A percentile compares a stretch with the other conserved stretches of the same genome.
Evolutionary conservation across 768 basidiomycete species (phyloP).

Genomic region (Pleurotus tuoliensis): DNA sequence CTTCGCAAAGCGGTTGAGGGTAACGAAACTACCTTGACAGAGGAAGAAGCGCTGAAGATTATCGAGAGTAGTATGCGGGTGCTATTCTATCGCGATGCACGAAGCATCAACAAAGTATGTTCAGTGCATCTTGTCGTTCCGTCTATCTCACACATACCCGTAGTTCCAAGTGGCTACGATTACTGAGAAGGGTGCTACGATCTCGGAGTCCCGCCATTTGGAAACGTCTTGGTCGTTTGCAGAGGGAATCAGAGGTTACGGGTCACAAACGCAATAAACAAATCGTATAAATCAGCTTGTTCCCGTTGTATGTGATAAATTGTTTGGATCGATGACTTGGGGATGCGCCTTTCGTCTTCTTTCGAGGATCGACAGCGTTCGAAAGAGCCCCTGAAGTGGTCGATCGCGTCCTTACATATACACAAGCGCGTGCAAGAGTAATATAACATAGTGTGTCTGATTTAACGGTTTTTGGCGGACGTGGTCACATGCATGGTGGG

Average conservation of each 20-base stretch:
- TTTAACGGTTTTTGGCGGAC: too few species aligned
- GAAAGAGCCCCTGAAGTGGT: too few species aligned
- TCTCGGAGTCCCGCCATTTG: conserved; percentile 74
- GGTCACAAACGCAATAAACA: conserved; percentile 79
- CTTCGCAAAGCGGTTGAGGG: conserved; percentile 90
- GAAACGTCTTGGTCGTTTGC: conserved; percentile 91
- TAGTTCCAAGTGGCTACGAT: conserved; percentile 96
- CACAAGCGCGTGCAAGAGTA: too few species aligned
- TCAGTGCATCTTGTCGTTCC: background rate
- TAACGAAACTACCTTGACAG: conserved; percentile 65
- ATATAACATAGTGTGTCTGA: too few species aligned
- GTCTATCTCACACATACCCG: background rate
- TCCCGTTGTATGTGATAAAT: too few species aligned
- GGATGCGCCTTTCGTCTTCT: too few species aligned
- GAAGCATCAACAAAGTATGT: conserved; percentile 90
- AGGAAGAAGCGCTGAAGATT: conserved; percentile 75
- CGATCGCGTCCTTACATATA: too few species aligned
- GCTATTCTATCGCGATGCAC: conserved; percentile 93
- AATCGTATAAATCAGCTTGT: background rate
- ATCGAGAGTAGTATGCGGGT: conserved; percentile 88
- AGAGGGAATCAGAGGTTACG: conserved; percentile 88
- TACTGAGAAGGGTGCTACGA: conserved; percentile 67
- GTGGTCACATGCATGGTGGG: too few species aligned
- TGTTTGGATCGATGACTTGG: too few species aligned
- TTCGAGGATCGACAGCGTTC: too few species aligned